Base-by-base conservation (phyloP, 1,139 yeast genomes). In the Sugiyamaella pinicola region DNA sequence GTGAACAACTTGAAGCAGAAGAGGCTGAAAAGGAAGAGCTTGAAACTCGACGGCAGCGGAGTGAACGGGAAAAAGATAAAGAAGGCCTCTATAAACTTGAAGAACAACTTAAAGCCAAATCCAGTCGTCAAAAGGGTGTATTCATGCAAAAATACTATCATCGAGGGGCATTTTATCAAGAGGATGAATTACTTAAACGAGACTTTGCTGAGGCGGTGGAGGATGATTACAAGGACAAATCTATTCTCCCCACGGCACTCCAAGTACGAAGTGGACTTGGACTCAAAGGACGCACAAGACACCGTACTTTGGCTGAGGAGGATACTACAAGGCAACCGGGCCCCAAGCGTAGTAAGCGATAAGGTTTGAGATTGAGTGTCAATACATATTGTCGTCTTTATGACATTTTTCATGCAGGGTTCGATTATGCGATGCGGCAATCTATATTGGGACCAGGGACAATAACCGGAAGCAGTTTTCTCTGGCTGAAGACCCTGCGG, bases 21-120 rank as follows among this genome's bases (percentile, higher is more conserved):
- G 81, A 77, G 58, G 59, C 60, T 5, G 79, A 74, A 49, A 63
- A 65, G 29, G 79, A 75, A 47, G 80, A 76, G 39, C 56, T 69
- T 2, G 73, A 72, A 46, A 61, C 60, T 44, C 61, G 70, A 35
- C 58, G 70, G 21, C 58, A 60, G 22, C 59, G 66, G 63, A 64
- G 65, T 21, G 74, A 74, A 57, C 61, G 65, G 45, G 67, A 73
- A 55, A 53, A 60, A 57, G 53, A 34, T 37, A 53, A 33, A 52
- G 57, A 53, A 50, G 59, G 26, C 38, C 51, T 9, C 50, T 58
- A 34, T 50, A 56, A 41, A 51, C 52, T 38, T 50, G 55, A 47
- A 55, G 44, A 52, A 49, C 44, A 48, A 52, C 29, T 49, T 41
- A 7, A 39, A 57, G 48, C 55, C 50, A 42, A 47, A 58, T 29